Percentiles rank a stretch among this genome's conserved stretches.
Evolutionary conservation across 2,329 filamentous ascomycete species (phyloP).

Genomic region (Fusarium sp.): DNA sequence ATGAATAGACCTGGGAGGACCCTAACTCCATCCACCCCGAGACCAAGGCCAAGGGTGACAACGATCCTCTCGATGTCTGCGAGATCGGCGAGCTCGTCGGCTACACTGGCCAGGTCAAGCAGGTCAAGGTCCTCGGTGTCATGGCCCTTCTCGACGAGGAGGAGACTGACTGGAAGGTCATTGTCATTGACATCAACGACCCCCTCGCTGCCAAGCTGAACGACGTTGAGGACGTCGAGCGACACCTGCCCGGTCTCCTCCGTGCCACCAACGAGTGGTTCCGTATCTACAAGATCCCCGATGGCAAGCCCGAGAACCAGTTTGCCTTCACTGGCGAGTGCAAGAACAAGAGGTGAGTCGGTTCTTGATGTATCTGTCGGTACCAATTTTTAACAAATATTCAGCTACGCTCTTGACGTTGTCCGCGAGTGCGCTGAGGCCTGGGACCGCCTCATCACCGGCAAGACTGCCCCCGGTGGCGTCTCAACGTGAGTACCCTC

Average conservation of each 20-base stretch:
- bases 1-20: conserved; percentile 93
- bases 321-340: conserved; percentile 99
- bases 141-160: conserved; percentile 99
- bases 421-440: conserved; percentile 96
- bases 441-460: conserved; percentile 95
- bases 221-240: conserved; percentile 98
- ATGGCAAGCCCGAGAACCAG: conserved; percentile 99
- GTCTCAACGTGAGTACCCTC: conserved; percentile 79
- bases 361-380: neutral
- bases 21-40: conserved; percentile 95
- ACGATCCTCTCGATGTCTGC: conserved; percentile 99
- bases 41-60: conserved; percentile 99
- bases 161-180: conserved; percentile 99
- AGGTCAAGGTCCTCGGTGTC: conserved; percentile 99
- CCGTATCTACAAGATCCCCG: conserved; percentile 99
- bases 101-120: conserved; percentile 97
- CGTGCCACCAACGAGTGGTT: conserved; percentile 99
- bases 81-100: conserved; percentile 99
- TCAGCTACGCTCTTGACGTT: conserved; percentile 91
- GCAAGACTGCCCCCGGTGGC: conserved; percentile 83
- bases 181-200: conserved; percentile 98
- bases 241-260: conserved; percentile 95
- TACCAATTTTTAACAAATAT: conserved; percentile 22
- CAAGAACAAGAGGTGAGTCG: conserved; percentile 94
- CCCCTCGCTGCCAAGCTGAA: conserved; percentile 96